phyloP scores from a whole-genome alignment of 768 basidiomycete species.

The Basidioascus undulatus region DNA sequence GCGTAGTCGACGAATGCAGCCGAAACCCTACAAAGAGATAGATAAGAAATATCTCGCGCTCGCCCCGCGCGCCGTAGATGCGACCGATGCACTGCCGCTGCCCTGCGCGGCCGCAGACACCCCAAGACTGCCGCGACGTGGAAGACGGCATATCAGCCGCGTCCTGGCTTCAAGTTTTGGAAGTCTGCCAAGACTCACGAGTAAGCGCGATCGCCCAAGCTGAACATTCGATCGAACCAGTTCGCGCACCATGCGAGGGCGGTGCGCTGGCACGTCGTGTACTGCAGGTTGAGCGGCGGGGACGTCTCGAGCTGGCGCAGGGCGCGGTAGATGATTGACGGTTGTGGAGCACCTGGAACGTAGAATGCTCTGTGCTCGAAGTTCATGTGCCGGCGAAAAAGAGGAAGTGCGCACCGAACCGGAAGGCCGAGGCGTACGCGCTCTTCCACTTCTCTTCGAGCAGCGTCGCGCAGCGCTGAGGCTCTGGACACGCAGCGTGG shows the following conservation, averaged over 20 bases:
- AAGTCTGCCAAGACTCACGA: too few relatives aligned
- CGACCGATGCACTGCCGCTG: too few relatives aligned
- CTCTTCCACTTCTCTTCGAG: conserved; percentile 86
- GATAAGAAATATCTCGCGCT: too few relatives aligned
- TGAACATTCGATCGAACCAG: conserved; percentile 72
- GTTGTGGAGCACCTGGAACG: conserved; percentile 53
- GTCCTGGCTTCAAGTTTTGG: too few relatives aligned
- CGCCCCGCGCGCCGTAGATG: too few relatives aligned
- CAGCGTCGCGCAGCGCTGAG: conserved; percentile 47
- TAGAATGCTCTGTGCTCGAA: conserved; percentile 1
- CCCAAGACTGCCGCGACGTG: too few relatives aligned
- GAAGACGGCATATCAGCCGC: too few relatives aligned
- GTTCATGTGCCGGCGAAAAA: neutral
- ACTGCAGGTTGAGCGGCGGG: conserved; percentile 61
- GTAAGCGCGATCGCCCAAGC: conserved; percentile 58
- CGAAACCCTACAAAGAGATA: too few relatives aligned
- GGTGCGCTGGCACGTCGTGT: conserved; percentile 65
- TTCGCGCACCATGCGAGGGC: conserved; percentile 76
- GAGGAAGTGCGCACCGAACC: conserved; percentile 36
- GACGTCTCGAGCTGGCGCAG: conserved; percentile 72
- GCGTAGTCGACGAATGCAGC: too few relatives aligned
- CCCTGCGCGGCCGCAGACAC: too few relatives aligned
- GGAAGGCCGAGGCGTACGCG: conserved; percentile 62
- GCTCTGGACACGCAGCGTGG: conserved; percentile 50
- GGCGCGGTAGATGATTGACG: conserved; percentile 80